Evolutionary conservation across 2,329 filamentous ascomycete species (phyloP), one percentile per base, ranked within the genome.

Genomic region (Fusarium chuoi): DNA sequence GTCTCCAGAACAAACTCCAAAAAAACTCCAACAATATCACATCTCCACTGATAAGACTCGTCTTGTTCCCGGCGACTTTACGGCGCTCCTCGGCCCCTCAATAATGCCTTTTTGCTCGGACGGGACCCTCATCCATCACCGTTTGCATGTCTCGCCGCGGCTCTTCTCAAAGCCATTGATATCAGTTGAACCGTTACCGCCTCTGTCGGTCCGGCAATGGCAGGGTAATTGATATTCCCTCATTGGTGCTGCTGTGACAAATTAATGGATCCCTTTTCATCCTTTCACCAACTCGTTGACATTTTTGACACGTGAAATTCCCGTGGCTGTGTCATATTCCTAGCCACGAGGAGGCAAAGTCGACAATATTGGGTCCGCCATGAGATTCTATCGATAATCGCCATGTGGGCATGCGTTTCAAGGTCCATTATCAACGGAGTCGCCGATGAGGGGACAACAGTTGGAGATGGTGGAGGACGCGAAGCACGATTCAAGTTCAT

Each of bases 11-110:
- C 41, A 28, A 41, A 45, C 61, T 26, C 59, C 49, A 70, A 58
- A 36, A 41, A 30, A 45, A 45, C 52, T 45, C 54, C 65, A 73
- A 44, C n/a, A 48, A 22, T 26, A 48, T 30, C 20, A 10, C 28
- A 48, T 72, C 70, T 44, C 70, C 70, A 73, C 70, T 59, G 70
- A 73, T 73, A 73, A 62, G 49, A 41, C 38, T 42, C 38, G 56
- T 42, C 41, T 36, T 49, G 56, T 55, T 66, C 38, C 56, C 65
- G 70, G 70, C 70, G 45, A 61, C 70, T 73, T 60, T 65, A 30
- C 70, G 70, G 70, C 58, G 64, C 49, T 72, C 54, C 64, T 72
- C 68, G 68, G 70, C 59, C 70, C 68, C 70, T 72, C 69, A 72
- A 54, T 68, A 70, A 68, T 52, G 55, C 64, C 66, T 42, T 65